Percentiles rank a stretch among this genome's conserved stretches.
Conservation (phyloP, 208 protist species). For the Tritrichomonas musculus region DNA sequence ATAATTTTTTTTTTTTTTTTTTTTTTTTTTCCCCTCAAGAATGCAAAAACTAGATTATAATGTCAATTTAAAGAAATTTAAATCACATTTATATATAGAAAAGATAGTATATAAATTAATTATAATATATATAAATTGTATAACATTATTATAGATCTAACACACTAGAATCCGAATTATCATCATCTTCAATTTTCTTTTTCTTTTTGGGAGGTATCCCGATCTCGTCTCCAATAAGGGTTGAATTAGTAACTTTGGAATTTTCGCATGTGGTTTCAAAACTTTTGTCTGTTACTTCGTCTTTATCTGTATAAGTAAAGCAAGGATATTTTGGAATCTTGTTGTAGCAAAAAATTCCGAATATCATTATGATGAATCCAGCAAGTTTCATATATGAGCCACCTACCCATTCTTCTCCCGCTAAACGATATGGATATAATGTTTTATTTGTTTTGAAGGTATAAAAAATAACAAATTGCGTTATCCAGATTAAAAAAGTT, state of each 20-base stretch:
- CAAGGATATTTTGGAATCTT: neutral
- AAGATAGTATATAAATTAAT: no score
- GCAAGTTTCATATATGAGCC: neutral
- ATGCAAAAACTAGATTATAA: no score
- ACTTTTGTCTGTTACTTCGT: neutral
- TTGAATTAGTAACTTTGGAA: neutral
- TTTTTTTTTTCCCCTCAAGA: no score
- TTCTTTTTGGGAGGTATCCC: neutral
- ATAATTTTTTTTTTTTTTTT: no score
- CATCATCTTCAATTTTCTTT: neutral
- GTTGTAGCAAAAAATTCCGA: neutral
- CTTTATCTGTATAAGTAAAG: neutral
- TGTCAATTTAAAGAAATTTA: no score
- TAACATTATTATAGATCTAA: neutral
- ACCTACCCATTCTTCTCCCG: neutral
- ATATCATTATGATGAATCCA: neutral
- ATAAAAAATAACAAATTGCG: neutral
- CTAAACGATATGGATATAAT: neutral
- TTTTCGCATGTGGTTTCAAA: neutral
- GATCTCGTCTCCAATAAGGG: neutral
- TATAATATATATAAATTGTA: neutral
- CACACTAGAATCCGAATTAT: neutral
- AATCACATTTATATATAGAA: no score
- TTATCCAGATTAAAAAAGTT: neutral
- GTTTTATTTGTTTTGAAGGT: neutral